phyloP scores from a whole-genome alignment of 2,329 filamentous ascomycete species.

The Blastomyces emzantsi region DNA sequence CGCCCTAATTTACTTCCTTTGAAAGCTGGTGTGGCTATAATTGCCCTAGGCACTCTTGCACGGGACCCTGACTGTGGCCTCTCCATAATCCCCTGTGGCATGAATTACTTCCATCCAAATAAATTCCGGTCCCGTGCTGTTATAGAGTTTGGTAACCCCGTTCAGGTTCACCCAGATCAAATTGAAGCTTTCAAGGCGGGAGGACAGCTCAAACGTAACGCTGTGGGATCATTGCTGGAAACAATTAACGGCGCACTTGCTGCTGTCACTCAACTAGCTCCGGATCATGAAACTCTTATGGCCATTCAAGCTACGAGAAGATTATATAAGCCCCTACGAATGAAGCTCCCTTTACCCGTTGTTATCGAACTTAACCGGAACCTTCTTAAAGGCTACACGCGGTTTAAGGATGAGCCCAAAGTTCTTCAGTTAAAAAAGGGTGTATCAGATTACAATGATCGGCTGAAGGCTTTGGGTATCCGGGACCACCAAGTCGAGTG shows the following conservation, averaged over 20 bases:
- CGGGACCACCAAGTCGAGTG: constrained; percentile 81
- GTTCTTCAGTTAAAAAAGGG: constrained; percentile 59
- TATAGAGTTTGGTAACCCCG: constrained; percentile 71
- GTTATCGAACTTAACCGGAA: constrained; percentile 78
- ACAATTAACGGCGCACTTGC: constrained; percentile 68
- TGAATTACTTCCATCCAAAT: constrained; percentile 92
- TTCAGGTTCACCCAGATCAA: constrained; percentile 64
- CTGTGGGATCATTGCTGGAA: constrained; percentile 67
- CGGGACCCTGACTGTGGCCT: constrained; percentile 69
- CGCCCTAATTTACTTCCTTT: constrained; percentile 72
- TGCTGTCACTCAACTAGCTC: constrained; percentile 73
- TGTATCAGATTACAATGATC: constrained; percentile 67
- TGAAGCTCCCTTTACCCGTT: constrained; percentile 73
- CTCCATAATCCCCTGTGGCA: constrained; percentile 81
- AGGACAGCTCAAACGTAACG: constrained; percentile 55
- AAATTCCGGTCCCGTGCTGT: constrained; percentile 84
- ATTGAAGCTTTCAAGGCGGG: constrained; percentile 68
- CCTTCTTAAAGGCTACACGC: constrained; percentile 69
- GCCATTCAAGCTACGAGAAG: constrained; percentile 75
- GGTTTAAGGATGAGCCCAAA: constrained; percentile 71
- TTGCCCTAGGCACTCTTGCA: constrained; percentile 72
- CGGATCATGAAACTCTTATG: constrained; percentile 82
- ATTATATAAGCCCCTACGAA: constrained; percentile 76
- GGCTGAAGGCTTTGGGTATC: constrained; percentile 66
- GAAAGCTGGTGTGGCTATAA: constrained; percentile 82